Evolutionary conservation across 306 rosid species (phyloP).

Genomic region (Rosa lucieae): DNA sequence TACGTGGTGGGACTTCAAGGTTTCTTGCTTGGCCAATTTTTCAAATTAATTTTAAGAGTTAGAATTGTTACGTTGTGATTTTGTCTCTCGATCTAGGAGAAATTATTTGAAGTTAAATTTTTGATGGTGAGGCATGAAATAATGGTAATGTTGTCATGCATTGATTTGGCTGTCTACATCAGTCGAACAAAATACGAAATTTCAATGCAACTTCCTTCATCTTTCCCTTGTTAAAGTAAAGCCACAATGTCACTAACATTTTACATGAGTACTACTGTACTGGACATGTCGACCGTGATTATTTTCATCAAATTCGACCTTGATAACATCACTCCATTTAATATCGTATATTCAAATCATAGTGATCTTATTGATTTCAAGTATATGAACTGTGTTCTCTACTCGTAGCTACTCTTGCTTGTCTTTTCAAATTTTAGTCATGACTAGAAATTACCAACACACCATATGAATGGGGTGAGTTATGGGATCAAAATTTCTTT

Average conservation of each 20-base stretch:
- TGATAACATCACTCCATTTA: neutral
- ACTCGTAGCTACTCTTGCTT: neutral
- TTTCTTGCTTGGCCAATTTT: neutral
- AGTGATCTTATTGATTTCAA: neutral
- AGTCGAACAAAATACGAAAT: constrained; percentile 28
- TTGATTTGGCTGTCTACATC: neutral
- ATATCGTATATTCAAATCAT: neutral
- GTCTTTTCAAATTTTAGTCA: neutral
- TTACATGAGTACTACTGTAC: neutral
- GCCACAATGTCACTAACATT: neutral
- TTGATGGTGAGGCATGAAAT: neutral
- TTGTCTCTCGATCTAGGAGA: neutral
- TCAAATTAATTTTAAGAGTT: neutral
- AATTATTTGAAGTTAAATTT: neutral
- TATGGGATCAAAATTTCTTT: too few species aligned
- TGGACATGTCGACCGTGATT: neutral
- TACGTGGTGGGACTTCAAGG: too few species aligned
- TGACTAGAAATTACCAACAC: too few species aligned
- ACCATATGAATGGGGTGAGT: too few species aligned
- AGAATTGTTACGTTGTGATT: neutral
- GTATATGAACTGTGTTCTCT: neutral
- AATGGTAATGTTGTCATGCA: neutral
- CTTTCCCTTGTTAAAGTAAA: neutral
- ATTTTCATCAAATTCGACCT: neutral
- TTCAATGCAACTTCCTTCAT: constrained; percentile 37